Evolutionary conservation across 2,329 filamentous ascomycete genomes (phyloP).

Genomic region (Fusarium concolor): DNA sequence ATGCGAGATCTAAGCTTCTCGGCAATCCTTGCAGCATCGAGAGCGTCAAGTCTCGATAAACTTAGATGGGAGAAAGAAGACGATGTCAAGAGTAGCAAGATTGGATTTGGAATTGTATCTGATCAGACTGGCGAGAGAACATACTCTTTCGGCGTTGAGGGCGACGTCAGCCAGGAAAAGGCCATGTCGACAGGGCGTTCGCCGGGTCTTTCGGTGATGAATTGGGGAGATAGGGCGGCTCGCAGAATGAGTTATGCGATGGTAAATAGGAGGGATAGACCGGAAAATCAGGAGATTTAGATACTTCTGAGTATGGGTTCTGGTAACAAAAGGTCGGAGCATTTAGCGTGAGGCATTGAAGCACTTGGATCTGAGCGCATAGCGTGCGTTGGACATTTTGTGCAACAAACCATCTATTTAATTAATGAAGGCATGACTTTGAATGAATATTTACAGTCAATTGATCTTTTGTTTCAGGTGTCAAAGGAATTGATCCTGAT

Average conservation of each 20-base stretch:
- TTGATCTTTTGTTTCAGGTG: neutral
- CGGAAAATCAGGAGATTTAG: conserved; percentile 14
- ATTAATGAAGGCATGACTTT: conserved; percentile 25
- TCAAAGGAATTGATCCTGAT: neutral
- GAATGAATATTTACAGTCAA: neutral
- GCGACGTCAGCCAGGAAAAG: conserved; percentile 44
- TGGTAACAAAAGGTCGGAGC: neutral
- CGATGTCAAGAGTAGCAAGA: conserved; percentile 36
- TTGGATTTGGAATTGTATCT: conserved; percentile 42
- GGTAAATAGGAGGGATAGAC: conserved; percentile 29
- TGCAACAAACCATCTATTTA: conserved; percentile 2
- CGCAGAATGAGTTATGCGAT: conserved; percentile 40
- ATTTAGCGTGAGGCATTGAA: conserved; percentile 10
- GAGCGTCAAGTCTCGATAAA: conserved; percentile 41
- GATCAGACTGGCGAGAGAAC: conserved; percentile 34
- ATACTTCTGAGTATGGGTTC: neutral
- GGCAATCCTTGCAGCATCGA: conserved; percentile 42
- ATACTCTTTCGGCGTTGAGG: conserved; percentile 44
- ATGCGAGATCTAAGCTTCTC: conserved; percentile 44
- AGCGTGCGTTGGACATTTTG: conserved; percentile 29
- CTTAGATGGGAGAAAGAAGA: conserved; percentile 38
- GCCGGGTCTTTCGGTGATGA: conserved; percentile 39
- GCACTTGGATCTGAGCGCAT: conserved; percentile 14
- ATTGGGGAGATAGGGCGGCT: conserved; percentile 37
- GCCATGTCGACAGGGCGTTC: conserved; percentile 33